Base-by-base conservation (phyloP, 1,284 basidiomycete genomes). In the Apiotrichum sp. region DNA sequence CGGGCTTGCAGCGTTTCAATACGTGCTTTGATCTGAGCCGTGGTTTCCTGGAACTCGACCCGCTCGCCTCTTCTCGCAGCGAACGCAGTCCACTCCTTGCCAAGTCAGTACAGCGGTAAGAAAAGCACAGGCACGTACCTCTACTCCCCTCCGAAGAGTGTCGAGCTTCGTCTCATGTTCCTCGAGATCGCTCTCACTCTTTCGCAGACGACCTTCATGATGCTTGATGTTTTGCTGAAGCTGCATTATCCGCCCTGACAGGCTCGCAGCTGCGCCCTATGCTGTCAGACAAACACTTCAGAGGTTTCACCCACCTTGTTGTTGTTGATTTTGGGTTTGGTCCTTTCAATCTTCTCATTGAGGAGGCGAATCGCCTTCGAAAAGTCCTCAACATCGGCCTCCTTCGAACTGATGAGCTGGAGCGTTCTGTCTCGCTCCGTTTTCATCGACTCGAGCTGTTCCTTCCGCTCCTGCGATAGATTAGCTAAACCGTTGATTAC, bases 351-450 rank as follows among this genome's bases (percentile, higher is more conserved):
- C 13, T 45, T 3, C 16, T 3, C 22, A 3, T 13, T 16, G 32
- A 11, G 45, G 10, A 47, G 11, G 31, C 22, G 22, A 14, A 11
- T 33, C 29, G 13, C 50, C 6, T 4, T 34, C 22, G 14, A 68
- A 73, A 68, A 77, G 6, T 93, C 80, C 0, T 89, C 74, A 8
- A 65, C 68, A 61, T 90, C 86, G 0, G 22, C 22, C 22, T 22
- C 22, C 22, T 22, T 22, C 22, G 22, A 22, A 22, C 2, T 22
- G 22, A 22, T 22, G 22, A 22, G 22, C 22, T 22, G 22, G 22
- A 22, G 1, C 22, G 97, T 79, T 38, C 81, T 78, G 59, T 86
- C 84, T 13, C 96, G 81, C 57, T 95, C 89, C 4, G 79, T 72
- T 56, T 88, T 84, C 3, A 86, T 76, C 0, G 92, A 93, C 59